A percentile compares a stretch with the other conserved stretches of the same genome.
Conservation (phyloP, 805 yeast genomes). For the Candida incommunis region DNA sequence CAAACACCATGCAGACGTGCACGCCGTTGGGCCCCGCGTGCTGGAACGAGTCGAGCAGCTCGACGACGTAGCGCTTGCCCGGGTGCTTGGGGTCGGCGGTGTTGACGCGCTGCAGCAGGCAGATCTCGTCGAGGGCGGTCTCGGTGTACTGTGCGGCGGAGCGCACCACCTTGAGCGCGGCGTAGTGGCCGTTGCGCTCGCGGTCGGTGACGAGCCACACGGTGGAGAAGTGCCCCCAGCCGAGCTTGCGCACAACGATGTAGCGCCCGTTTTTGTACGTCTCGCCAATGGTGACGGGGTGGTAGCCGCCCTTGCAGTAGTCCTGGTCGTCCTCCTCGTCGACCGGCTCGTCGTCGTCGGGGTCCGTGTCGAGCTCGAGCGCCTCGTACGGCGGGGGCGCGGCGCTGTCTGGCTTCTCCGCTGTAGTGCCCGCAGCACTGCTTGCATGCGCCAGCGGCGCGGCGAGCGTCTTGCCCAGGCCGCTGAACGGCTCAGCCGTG, state of each 20-base stretch:
- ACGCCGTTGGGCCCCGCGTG: slow-evolving; percentile 85
- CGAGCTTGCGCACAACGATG: slow-evolving; percentile 72
- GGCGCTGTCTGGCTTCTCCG: neutral
- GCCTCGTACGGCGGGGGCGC: neutral
- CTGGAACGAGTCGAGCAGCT: slow-evolving; percentile 67
- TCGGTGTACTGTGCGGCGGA: slow-evolving; percentile 84
- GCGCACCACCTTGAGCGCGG: slow-evolving; percentile 88
- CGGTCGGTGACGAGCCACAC: slow-evolving; percentile 74
- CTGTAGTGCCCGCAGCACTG: neutral
- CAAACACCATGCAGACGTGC: slow-evolving; percentile 95
- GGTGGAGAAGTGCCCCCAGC: slow-evolving; percentile 98
- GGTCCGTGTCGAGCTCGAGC: slow-evolving; percentile 20
- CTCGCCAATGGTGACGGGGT: slow-evolving; percentile 87
- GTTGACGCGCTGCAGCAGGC: slow-evolving; percentile 49
- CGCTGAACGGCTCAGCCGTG: neutral
- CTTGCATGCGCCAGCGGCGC: no score
- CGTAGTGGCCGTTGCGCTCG: slow-evolving; percentile 50
- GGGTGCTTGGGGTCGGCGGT: slow-evolving; percentile 55
- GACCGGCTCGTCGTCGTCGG: slow-evolving; percentile 16
- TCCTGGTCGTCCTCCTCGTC: slow-evolving; percentile 82
- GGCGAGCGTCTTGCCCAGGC: neutral
- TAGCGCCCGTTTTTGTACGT: slow-evolving; percentile 62
- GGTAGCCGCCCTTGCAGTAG: slow-evolving; percentile 89
- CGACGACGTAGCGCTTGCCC: slow-evolving; percentile 72
- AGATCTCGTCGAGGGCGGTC: slow-evolving; percentile 88